phyloP scores from a whole-genome alignment of 2,329 filamentous ascomycete species.

The Stachybotrys echinatus region DNA sequence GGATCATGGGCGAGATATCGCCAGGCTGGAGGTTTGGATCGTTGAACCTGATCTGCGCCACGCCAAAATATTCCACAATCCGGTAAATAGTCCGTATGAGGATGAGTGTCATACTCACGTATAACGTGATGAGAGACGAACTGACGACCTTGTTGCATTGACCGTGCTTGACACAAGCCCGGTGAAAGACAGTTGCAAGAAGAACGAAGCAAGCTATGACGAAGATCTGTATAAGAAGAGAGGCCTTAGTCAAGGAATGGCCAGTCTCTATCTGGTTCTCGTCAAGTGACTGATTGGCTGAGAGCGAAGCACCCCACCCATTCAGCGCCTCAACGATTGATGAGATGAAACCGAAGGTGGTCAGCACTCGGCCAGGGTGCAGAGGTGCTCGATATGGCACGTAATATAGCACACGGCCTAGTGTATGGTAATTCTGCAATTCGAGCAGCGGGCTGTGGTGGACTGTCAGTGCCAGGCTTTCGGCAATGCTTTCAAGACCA shows the following conservation, averaged over 20 bases:
- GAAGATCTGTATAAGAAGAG: conserved; percentile 49
- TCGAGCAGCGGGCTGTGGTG: conserved; percentile 48
- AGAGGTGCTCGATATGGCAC: conserved; percentile 50
- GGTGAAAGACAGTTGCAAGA: conserved; percentile 45
- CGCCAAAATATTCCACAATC: conserved; percentile 52
- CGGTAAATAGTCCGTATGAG: conserved; percentile 51
- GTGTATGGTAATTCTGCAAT: conserved; percentile 56
- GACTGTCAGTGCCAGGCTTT: background rate
- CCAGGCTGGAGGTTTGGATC: conserved; percentile 29
- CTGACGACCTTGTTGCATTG: conserved; percentile 25
- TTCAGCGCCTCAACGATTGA: conserved; percentile 40
- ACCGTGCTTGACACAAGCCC: conserved; percentile 30
- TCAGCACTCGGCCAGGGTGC: conserved; percentile 34
- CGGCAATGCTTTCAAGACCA: background rate
- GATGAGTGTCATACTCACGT: conserved; percentile 43
- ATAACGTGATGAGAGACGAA: conserved; percentile 41
- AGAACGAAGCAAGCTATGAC: conserved; percentile 44
- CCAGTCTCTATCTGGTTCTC: conserved; percentile 32
- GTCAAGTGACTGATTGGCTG: conserved; percentile 38
- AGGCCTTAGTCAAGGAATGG: conserved; percentile 41
- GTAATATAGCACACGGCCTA: conserved; percentile 30
- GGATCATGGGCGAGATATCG: conserved; percentile 38
- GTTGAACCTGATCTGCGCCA: conserved; percentile 32
- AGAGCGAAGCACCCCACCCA: conserved; percentile 41
- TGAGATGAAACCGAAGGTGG: conserved; percentile 40